Percentiles rank a stretch among this genome's conserved stretches.
phyloP scores from a whole-genome alignment of 2,329 filamentous ascomycete species.

The Beauveria sp. region DNA sequence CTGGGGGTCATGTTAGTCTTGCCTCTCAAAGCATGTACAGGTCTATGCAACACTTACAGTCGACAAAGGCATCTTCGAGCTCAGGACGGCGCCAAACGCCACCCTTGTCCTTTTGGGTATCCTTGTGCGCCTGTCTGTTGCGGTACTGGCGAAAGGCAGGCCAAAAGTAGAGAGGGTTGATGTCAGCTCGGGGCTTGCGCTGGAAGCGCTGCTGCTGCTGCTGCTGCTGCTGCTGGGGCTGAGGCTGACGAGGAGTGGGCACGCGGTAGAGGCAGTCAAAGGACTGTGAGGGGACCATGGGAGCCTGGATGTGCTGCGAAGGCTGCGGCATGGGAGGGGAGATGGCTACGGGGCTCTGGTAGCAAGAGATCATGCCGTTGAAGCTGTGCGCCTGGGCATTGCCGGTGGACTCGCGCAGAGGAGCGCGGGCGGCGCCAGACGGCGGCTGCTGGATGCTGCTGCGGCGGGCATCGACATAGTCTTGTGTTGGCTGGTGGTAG shows the following conservation, averaged over 20 bases:
- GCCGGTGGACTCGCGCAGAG: conserved; percentile 44
- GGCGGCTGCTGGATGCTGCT: conserved; percentile 22
- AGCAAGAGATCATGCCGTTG: conserved; percentile 36
- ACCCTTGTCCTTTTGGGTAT: conserved; percentile 50
- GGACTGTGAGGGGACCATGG: conserved; percentile 44
- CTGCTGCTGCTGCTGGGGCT: conserved; percentile 20
- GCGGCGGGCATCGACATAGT: conserved; percentile 40
- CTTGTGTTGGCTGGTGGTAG: conserved; percentile 39
- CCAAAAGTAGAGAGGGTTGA: conserved; percentile 55
- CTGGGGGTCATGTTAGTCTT: conserved; percentile 28
- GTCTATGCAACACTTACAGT: conserved; percentile 40
- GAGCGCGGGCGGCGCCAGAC: conserved; percentile 28
- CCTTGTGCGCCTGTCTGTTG: conserved; percentile 56
- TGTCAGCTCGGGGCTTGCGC: conserved; percentile 28
- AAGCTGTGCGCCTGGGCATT: conserved; percentile 41
- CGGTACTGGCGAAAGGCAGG: conserved; percentile 59
- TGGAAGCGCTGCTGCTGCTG: conserved; percentile 28
- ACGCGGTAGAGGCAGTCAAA: conserved; percentile 33
- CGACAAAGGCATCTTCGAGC: conserved; percentile 59
- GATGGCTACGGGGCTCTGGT: conserved; percentile 34
- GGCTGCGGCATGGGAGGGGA: conserved; percentile 31
- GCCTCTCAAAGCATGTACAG: conserved; percentile 18
- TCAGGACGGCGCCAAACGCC: conserved; percentile 47
- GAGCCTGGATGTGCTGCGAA: conserved; percentile 36
- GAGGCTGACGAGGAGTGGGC: conserved; percentile 30